Evolutionary conservation across 163 green algal species (phyloP).

Genomic region (Volvox carteri): DNA sequence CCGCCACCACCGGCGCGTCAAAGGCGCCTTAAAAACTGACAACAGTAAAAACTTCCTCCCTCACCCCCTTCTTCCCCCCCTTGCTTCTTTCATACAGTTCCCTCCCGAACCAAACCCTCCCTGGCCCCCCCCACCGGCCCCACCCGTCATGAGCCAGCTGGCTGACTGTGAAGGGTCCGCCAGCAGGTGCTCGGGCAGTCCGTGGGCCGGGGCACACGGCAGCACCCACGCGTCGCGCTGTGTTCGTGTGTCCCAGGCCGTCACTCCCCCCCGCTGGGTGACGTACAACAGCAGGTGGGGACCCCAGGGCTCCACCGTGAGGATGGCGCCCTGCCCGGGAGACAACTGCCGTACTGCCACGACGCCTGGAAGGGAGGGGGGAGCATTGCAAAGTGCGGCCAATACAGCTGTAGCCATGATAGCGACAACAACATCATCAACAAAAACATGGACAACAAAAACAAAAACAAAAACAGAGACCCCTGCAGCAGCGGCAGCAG

Average conservation of each 20-base stretch:
- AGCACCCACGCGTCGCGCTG: constrained; percentile 77
- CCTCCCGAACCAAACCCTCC: neutral
- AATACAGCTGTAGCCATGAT: too few species aligned
- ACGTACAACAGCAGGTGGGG: constrained; percentile 77
- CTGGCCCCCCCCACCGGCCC: constrained; percentile 64
- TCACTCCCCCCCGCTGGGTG: constrained; percentile 80
- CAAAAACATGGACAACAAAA: neutral
- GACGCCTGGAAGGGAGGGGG: constrained; percentile 2
- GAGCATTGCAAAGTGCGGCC: too few species aligned
- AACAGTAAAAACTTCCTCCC: too few species aligned
- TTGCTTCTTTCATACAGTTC: too few species aligned
- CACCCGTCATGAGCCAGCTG: constrained; percentile 47
- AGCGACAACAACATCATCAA: too few species aligned
- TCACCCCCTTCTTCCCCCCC: neutral
- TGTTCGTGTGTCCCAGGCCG: constrained; percentile 83
- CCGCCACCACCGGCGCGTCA: too few species aligned
- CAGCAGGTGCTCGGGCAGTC: constrained; percentile 64
- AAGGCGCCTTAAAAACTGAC: too few species aligned
- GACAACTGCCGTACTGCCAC: constrained; percentile 54
- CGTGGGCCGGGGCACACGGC: constrained; percentile 38
- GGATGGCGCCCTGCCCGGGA: constrained; percentile 67
- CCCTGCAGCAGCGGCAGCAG: neutral
- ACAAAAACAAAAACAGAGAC: neutral
- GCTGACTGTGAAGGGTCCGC: constrained; percentile 51
- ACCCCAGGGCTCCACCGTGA: constrained; percentile 78